Evolutionary conservation across 805 yeast species (phyloP).

Genomic region (Maudiozyma saulgeensis): DNA sequence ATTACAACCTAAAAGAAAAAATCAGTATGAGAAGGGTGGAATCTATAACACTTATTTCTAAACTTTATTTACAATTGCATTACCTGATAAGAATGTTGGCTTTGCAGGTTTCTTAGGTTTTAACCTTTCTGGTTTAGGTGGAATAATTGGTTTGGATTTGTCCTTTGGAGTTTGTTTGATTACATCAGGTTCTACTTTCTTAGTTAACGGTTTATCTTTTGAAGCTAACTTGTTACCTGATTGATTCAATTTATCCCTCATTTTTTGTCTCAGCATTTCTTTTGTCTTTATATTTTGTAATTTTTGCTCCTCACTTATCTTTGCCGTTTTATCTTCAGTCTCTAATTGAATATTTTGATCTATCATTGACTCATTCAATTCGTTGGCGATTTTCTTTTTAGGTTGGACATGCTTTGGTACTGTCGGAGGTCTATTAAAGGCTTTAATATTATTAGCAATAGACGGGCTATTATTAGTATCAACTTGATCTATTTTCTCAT

Average conservation of each 20-base stretch:
- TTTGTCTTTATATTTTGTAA: conserved; percentile 1
- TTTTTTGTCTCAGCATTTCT: conserved; percentile 13
- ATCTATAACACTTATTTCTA: neutral
- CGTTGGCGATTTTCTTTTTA: neutral
- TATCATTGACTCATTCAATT: neutral
- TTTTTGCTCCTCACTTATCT: neutral
- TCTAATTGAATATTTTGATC: neutral
- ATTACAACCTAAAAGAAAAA: neutral
- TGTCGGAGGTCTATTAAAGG: neutral
- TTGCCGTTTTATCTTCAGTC: neutral
- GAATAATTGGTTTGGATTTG: conserved; percentile 33
- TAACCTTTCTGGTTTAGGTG: conserved; percentile 45
- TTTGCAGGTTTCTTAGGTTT: conserved; percentile 33
- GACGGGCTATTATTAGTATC: neutral
- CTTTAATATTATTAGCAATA: neutral
- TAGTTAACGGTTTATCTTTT: neutral
- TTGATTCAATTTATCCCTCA: conserved; percentile 37
- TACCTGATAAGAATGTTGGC: conserved; percentile 38
- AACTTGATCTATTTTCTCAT: neutral
- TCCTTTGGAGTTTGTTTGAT: neutral
- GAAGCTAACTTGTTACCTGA: conserved; percentile 8
- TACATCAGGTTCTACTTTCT: neutral
- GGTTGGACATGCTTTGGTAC: neutral
- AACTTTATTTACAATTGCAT: conserved; percentile 2
- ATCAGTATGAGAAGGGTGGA: conserved; percentile 17